These are phyloP conservation scores for Lactarius tabidus DNA, from an alignment of 768 basidiomycete genomes.

Conservation along the genomic window DNA sequence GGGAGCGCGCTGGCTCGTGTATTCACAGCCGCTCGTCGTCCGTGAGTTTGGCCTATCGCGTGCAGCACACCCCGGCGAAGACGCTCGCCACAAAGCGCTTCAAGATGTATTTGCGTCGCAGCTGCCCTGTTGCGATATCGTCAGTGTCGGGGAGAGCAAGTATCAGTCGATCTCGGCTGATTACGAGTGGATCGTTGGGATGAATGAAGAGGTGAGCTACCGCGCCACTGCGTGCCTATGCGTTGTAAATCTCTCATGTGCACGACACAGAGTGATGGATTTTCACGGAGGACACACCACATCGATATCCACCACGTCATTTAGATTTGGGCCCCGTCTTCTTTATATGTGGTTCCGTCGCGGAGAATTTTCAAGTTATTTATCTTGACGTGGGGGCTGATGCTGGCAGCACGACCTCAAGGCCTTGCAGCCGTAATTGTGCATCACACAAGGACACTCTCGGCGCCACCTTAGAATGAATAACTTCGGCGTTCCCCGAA, in stretches of 20 bases:
- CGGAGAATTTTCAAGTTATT: background rate
- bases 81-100: background rate
- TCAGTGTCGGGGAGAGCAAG: slow-evolving; percentile 14
- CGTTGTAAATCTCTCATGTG: background rate
- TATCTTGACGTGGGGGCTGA: background rate
- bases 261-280: slow-evolving; percentile 3
- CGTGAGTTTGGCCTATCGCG: slow-evolving; percentile 15
- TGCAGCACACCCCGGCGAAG: background rate
- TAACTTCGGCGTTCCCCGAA: background rate
- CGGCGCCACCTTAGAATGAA: background rate
- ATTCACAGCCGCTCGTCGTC: slow-evolving; percentile 7
- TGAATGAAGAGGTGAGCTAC: slow-evolving; percentile 12
- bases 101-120: slow-evolving; percentile 6
- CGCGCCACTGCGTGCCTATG: no score
- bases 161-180: slow-evolving; percentile 21
- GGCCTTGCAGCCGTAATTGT: background rate
- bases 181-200: slow-evolving; percentile 21
- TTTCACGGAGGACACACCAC: slow-evolving; percentile 1
- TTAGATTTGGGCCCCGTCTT: background rate
- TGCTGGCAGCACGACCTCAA: background rate
- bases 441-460: background rate
- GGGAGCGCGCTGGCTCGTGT: slow-evolving; percentile 17
- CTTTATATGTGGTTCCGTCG: background rate
- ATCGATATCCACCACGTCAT: slow-evolving; percentile 22
- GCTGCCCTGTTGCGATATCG: slow-evolving; percentile 5